A percentile compares a stretch with the other conserved stretches of the same genome.
Evolutionary conservation across 192 early-diverging fungal species (phyloP).

Genomic region (Coemansia sp.): DNA sequence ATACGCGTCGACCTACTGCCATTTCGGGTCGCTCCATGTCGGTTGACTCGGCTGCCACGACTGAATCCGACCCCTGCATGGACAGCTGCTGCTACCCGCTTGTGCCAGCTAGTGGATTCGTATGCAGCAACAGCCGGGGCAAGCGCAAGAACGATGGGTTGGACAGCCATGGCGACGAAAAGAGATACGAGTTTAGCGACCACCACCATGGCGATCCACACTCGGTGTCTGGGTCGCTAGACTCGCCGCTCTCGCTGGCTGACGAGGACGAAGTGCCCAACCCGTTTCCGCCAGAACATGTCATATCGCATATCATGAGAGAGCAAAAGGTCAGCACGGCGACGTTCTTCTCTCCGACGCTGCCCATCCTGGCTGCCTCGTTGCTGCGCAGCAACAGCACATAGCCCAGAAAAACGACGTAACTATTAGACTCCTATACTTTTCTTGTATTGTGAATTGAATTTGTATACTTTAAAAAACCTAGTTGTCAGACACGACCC

Average conservation of each 20-base stretch:
- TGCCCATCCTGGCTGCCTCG: slow-evolving; percentile 52
- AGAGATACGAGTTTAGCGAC: slow-evolving; percentile 50
- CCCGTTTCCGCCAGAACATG: slow-evolving; percentile 52
- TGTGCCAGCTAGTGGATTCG: not conserved
- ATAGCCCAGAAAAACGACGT: not conserved
- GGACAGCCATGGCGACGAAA: slow-evolving; percentile 44
- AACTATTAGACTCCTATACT: not conserved
- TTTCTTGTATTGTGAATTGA: not conserved
- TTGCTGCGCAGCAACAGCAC: slow-evolving; percentile 43
- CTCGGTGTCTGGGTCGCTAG: slow-evolving; percentile 19
- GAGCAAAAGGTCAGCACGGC: slow-evolving; percentile 55
- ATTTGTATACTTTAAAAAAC: not conserved
- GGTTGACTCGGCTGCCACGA: slow-evolving; percentile 28
- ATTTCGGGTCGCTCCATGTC: slow-evolving; percentile 16
- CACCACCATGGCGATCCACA: slow-evolving; percentile 50
- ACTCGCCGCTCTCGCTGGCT: slow-evolving; percentile 20
- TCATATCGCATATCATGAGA: slow-evolving; percentile 53
- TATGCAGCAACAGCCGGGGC: not conserved
- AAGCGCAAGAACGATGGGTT: slow-evolving; percentile 37
- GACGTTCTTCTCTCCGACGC: slow-evolving; percentile 53
- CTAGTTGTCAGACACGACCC: slow-evolving; percentile 71
- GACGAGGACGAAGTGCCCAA: slow-evolving; percentile 53
- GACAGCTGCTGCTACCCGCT: slow-evolving; percentile 22
- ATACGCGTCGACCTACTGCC: slow-evolving; percentile 22
- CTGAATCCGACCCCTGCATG: slow-evolving; percentile 15